phyloP scores from a whole-genome alignment of 2,329 filamentous ascomycete genomes.

The Fusarium fujikuroi region DNA sequence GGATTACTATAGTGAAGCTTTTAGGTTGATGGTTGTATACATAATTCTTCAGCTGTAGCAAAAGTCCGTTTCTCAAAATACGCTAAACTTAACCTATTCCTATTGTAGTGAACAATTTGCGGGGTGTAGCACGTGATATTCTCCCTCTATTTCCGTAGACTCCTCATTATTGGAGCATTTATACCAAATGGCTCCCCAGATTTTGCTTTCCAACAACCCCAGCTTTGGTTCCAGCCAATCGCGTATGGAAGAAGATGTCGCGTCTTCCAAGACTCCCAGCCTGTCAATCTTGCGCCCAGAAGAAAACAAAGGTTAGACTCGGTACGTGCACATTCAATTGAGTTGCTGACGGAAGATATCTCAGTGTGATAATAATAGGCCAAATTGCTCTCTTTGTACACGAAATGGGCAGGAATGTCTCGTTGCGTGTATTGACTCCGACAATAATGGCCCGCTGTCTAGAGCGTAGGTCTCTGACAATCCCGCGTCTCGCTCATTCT shows the following conservation, averaged over 20 bases:
- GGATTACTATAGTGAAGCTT: rapidly evolving
- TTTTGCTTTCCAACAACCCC: too few relatives aligned
- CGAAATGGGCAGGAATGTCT: slow-evolving; percentile 10
- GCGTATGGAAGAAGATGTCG: neutral
- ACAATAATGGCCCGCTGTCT: neutral
- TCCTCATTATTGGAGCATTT: neutral
- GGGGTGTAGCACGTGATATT: neutral
- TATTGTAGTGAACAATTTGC: neutral
- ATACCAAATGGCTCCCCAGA: neutral
- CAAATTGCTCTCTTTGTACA: slow-evolving; percentile 1
- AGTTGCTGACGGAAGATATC: neutral
- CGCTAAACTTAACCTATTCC: rapidly evolving
- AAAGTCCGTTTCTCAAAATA: rapidly evolving
- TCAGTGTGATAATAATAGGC: slow-evolving; percentile 20
- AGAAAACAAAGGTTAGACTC: slow-evolving; percentile 15
- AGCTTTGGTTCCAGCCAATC: neutral
- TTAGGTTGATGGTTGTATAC: rapidly evolving
- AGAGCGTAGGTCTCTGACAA: neutral
- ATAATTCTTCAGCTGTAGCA: rapidly evolving
- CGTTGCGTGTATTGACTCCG: neutral
- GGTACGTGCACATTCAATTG: rapidly evolving
- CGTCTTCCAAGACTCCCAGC: slow-evolving; percentile 18
- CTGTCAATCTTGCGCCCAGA: slow-evolving; percentile 15
- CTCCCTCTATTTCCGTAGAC: too few relatives aligned
- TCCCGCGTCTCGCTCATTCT: rapidly evolving